Conservation (phyloP, 768 basidiomycete genomes). For the Postia placenta region DNA sequence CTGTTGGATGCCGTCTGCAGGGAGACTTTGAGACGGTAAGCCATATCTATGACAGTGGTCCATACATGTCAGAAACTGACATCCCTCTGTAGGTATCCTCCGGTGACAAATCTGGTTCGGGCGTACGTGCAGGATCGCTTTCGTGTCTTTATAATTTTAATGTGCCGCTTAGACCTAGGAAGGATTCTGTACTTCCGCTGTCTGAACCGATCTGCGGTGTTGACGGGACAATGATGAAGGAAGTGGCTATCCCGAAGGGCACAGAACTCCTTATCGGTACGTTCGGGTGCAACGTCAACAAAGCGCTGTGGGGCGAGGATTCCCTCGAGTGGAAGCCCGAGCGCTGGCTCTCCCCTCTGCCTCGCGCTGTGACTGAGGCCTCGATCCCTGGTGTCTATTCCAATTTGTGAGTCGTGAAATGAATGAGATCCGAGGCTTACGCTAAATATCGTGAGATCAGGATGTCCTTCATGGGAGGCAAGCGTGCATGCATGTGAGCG, state of each 20-base stretch:
- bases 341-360: constrained; percentile 16
- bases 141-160: constrained; percentile 9
- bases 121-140: constrained; percentile 4
- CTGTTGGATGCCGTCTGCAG: constrained; percentile 32
- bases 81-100: constrained; percentile 4
- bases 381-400: constrained; percentile 15
- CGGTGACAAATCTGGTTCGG: constrained; percentile 7
- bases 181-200: constrained; percentile 14
- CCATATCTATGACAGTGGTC: neutral
- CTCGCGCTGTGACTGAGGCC: constrained; percentile 7
- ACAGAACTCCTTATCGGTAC: constrained; percentile 15
- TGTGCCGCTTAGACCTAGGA: neutral
- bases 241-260: constrained; percentile 14
- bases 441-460: constrained; percentile 13
- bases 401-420: constrained; percentile 5
- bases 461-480: constrained; percentile 40
- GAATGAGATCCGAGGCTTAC: neutral
- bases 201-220: constrained; percentile 9
- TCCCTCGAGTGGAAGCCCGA: constrained; percentile 20
- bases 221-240: constrained; percentile 12
- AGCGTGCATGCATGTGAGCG: constrained; percentile 39
- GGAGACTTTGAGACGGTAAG: constrained; percentile 26
- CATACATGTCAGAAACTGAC: neutral
- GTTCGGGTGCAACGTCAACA: constrained; percentile 18
- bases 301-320: constrained; percentile 20